Conservation (phyloP, 208 protist genomes). For the Blastocrithidia nonstop region DNA sequence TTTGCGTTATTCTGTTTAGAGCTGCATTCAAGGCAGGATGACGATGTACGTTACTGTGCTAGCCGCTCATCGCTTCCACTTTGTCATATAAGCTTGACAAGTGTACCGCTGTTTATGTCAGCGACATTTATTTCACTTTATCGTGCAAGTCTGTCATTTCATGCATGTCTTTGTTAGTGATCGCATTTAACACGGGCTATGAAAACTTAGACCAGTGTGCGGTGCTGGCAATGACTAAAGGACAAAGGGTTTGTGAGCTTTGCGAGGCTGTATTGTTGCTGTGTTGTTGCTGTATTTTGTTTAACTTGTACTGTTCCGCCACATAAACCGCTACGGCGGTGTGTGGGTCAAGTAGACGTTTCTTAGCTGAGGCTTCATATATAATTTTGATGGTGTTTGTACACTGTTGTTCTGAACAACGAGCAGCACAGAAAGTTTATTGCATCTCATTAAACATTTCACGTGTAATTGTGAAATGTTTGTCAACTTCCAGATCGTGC, state of each 20-base stretch:
- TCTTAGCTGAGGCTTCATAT: constrained; percentile 21
- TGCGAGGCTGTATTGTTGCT: constrained; percentile 9
- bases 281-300: constrained; percentile 17
- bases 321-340: constrained; percentile 69
- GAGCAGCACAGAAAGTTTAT: constrained; percentile 34
- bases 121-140: constrained; percentile 8
- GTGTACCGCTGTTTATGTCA: constrained; percentile 12
- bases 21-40: constrained; percentile 18
- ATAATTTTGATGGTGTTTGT: constrained; percentile 53
- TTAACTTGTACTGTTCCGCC: constrained; percentile 41
- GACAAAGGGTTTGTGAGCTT: constrained; percentile 10
- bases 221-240: constrained; percentile 60
- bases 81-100: neutral
- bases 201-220: constrained; percentile 84
- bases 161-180: constrained; percentile 25
- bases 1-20: constrained; percentile 6
- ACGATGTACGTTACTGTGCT: constrained; percentile 20
- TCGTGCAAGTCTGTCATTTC: neutral
- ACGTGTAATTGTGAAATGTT: constrained; percentile 34
- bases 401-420: constrained; percentile 67
- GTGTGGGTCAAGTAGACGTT: constrained; percentile 70
- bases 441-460: constrained; percentile 31
- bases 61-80: constrained; percentile 3
- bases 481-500: constrained; percentile 34
- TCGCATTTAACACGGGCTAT: constrained; percentile 46